Percentiles rank a stretch among this genome's conserved stretches.
Evolutionary conservation across 345 rosid species (phyloP).

Genomic region (Sisymbrium irio): DNA sequence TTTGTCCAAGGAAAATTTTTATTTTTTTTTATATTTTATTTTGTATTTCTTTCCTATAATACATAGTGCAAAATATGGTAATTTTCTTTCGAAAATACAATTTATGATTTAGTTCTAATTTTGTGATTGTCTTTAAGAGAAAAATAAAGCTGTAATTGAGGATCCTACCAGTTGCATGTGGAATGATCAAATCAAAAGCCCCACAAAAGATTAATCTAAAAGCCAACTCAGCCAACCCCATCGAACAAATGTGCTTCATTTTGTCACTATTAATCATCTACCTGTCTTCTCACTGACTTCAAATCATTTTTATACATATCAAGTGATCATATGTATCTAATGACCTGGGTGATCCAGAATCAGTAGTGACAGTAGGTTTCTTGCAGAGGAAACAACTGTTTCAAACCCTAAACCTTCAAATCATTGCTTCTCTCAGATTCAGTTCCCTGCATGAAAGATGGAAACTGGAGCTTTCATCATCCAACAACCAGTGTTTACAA

Average conservation of each 20-base stretch:
- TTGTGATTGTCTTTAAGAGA: slow-evolving; percentile 19
- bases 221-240: slow-evolving; percentile 33
- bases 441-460: slow-evolving; percentile 43
- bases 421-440: background rate
- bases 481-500: slow-evolving; percentile 35
- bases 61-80: background rate
- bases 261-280: slow-evolving; percentile 36
- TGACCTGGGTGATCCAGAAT: slow-evolving; percentile 32
- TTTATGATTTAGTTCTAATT: slow-evolving; percentile 4
- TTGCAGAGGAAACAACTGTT: slow-evolving; percentile 30
- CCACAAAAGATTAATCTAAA: slow-evolving; percentile 34
- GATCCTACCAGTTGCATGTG: slow-evolving; percentile 38
- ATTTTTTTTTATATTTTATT: background rate
- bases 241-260: slow-evolving; percentile 26
- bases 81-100: background rate
- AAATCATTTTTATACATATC: slow-evolving; percentile 24
- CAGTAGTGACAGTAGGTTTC: slow-evolving; percentile 23
- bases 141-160: slow-evolving; percentile 32
- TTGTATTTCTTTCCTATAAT: slow-evolving; percentile 12
- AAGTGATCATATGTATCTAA: slow-evolving; percentile 32
- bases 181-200: slow-evolving; percentile 32
- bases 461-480: slow-evolving; percentile 52
- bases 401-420: slow-evolving; percentile 23
- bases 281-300: slow-evolving; percentile 38
- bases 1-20: background rate